Evolutionary conservation across 495 filamentous ascomycete species (phyloP), one percentile per base, ranked within the genome.

Genomic region (Talaromyces adpressus): DNA sequence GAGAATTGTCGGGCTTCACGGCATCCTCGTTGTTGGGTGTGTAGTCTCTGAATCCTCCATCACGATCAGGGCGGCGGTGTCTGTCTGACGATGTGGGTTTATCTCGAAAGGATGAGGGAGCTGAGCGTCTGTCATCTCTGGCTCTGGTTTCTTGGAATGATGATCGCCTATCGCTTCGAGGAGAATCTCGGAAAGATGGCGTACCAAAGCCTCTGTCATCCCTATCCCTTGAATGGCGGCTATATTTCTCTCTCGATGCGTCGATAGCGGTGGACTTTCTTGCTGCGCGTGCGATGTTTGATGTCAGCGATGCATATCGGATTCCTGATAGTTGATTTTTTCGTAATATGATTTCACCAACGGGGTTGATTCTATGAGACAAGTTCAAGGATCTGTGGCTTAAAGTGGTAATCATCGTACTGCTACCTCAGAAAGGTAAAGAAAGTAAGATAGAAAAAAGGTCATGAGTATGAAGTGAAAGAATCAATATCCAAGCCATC

Each of bases 211-310:
- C 4, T 60, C 30, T 60, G 14, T 62, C 47, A n/a, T 22, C 47
- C n/a, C 29, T 22, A n/a, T 22, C 47, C 3, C 25, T 22, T n/a
- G 36, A 45, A 34, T 32, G 16, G 16, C 65, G 51, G 9, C n/a
- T n/a, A 18, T 54, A 49, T 49, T 69, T 62, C 6, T 68, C 52
- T 14, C 66, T 63, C 2, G 63, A 68, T 27, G 32, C 45, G 2
- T 63, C 66, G 36, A 59, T 36, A 12, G 66, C 57, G 4, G 70
- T 69, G 20, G 79, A 80, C 62, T 75, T 74, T 59, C 77, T 75
- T 54, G 83, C 77, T 5, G 82, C 84, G 20, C 80, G 76, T 29
- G 75, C 76, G 67, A 87, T 86, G 29, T 84, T 82, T 12, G 81
- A 82, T 54, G 77, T 84, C 57, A 83, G 73, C n/a, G 84, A 85